Conservation (phyloP, 1,139 yeast genomes). For the Citeromyces siamensis region DNA sequence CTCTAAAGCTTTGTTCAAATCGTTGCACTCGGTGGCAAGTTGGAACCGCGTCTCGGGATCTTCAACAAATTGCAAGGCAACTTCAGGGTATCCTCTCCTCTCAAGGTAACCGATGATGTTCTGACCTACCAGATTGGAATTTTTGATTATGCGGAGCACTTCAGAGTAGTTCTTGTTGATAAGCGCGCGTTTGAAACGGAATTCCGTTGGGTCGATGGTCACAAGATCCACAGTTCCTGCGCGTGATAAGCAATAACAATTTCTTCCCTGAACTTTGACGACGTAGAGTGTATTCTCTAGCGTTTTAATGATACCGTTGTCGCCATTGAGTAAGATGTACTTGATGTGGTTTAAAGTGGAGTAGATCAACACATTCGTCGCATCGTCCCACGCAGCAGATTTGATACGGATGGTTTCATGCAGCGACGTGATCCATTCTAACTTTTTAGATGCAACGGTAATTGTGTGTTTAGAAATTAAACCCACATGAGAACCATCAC, state of each 20-base stretch:
- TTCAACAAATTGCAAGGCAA: conserved; percentile 90
- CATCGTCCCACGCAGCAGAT: conserved; percentile 96
- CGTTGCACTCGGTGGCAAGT: conserved; percentile 88
- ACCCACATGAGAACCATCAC: conserved; percentile 81
- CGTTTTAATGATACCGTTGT: conserved; percentile 87
- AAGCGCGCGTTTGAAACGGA: conserved; percentile 87
- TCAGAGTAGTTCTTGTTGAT: conserved; percentile 86
- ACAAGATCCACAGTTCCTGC: conserved; percentile 73
- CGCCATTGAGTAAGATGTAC: conserved; percentile 88
- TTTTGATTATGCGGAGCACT: conserved; percentile 79
- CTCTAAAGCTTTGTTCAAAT: conserved; percentile 73
- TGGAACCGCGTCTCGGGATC: conserved; percentile 96
- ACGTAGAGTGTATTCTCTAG: conserved; percentile 85
- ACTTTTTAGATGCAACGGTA: conserved; percentile 70
- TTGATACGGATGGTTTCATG: conserved; percentile 96
- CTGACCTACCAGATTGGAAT: conserved; percentile 91
- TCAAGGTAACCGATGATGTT: conserved; percentile 92
- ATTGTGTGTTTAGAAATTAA: conserved; percentile 87
- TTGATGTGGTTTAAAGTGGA: conserved; percentile 94
- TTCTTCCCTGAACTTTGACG: conserved; percentile 55
- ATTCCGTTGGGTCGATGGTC: conserved; percentile 90
- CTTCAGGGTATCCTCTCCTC: conserved; percentile 90
- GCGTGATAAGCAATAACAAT: conserved; percentile 74
- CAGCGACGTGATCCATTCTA: conserved; percentile 72
- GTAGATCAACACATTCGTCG: conserved; percentile 73